Conservation (phyloP, 164 flowering plant genomes). For the Magnolia officinalis region DNA sequence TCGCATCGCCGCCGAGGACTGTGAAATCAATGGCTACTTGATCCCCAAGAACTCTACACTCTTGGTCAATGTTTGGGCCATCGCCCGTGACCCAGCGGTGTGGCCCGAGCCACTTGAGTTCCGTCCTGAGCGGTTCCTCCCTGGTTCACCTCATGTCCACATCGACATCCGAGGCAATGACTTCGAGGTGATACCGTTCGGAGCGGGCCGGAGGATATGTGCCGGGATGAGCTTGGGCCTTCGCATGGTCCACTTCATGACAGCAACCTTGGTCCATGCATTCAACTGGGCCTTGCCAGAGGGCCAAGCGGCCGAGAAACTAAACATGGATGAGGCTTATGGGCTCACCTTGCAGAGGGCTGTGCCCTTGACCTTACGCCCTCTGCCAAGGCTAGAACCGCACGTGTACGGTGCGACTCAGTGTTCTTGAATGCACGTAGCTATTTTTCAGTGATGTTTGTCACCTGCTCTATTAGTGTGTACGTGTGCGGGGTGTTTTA, state of each 20-base stretch:
- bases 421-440: not conserved
- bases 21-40: conserved; percentile 67
- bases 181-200: conserved; percentile 79
- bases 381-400: conserved; percentile 42
- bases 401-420: conserved; percentile 2
- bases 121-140: conserved; percentile 64
- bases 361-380: conserved; percentile 49
- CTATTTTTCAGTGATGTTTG: too few species aligned
- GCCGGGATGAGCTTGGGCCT: conserved; percentile 74
- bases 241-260: conserved; percentile 59
- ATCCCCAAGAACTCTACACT: conserved; percentile 68
- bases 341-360: conserved; percentile 76
- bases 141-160: conserved; percentile 51
- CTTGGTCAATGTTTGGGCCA: conserved; percentile 79
- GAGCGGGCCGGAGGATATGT: conserved; percentile 87
- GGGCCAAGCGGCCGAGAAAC: conserved; percentile 42
- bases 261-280: conserved; percentile 63
- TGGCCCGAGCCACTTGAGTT: conserved; percentile 73
- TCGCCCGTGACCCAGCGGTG: conserved; percentile 60
- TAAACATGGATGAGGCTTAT: conserved; percentile 79
- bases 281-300: conserved; percentile 57
- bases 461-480: too few species aligned
- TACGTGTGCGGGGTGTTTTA: too few species aligned
- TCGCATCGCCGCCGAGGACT: conserved; percentile 48
- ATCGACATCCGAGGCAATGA: conserved; percentile 67